Conservation (phyloP, 768 basidiomycete genomes). For the Sutorius australiensis region DNA sequence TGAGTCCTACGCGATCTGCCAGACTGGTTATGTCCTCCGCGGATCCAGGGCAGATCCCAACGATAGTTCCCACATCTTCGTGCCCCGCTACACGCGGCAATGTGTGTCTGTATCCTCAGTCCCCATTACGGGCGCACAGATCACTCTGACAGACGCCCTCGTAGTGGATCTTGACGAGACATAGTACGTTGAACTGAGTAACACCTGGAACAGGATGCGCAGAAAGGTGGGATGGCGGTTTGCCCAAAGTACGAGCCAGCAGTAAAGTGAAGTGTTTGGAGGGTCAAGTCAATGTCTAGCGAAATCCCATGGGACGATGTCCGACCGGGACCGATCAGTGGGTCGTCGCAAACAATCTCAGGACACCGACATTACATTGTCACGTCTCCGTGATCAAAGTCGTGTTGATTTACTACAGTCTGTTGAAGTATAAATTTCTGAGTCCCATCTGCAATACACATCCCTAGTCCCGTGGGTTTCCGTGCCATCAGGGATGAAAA, state of each 20-base stretch:
- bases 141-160: constrained; percentile 44
- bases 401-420: too few relatives aligned
- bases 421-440: too few relatives aligned
- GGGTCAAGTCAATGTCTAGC: too few relatives aligned
- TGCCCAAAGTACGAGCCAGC: constrained; percentile 16
- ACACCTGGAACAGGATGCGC: constrained; percentile 17
- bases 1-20: constrained; percentile 43
- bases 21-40: constrained; percentile 28
- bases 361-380: too few relatives aligned
- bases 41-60: constrained; percentile 40
- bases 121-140: constrained; percentile 38
- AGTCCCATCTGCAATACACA: too few relatives aligned
- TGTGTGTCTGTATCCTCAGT: constrained; percentile 29
- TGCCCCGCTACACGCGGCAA: constrained; percentile 41
- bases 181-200: constrained; percentile 23
- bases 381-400: too few relatives aligned
- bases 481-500: too few relatives aligned
- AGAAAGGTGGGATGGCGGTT: constrained; percentile 12
- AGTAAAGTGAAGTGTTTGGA: constrained; percentile 14
- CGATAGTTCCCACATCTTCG: constrained; percentile 45
- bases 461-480: too few relatives aligned
- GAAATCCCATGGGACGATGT: too few relatives aligned
- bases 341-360: too few relatives aligned
- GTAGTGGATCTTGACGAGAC: constrained; percentile 40
- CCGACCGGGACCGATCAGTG: too few relatives aligned